Conservation (phyloP, 352 stramenopile species). For the Phytophthora fragariae region DNA sequence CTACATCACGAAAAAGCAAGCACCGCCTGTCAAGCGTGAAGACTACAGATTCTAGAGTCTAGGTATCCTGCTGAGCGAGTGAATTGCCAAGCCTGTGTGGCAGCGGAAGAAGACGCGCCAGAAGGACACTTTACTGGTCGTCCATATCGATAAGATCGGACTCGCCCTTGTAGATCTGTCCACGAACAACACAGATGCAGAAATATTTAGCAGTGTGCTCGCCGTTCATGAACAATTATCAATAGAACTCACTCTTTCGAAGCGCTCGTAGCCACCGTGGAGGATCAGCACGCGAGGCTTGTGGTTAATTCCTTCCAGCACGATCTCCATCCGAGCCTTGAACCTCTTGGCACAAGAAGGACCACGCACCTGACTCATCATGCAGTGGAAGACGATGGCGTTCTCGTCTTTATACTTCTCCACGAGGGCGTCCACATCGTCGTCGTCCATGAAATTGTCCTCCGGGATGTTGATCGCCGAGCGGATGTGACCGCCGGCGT, state of each 20-base stretch:
- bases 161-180: slow-evolving; percentile 60
- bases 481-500: slow-evolving; percentile 77
- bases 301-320: slow-evolving; percentile 52
- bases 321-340: slow-evolving; percentile 60
- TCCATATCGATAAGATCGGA: slow-evolving; percentile 53
- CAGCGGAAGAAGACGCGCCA: not conserved
- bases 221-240: not conserved
- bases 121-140: slow-evolving; percentile 14
- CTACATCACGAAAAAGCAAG: slow-evolving; percentile 86
- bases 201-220: slow-evolving; percentile 26
- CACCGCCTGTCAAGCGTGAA: slow-evolving; percentile 51
- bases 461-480: slow-evolving; percentile 80
- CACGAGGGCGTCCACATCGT: slow-evolving; percentile 82
- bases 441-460: slow-evolving; percentile 83
- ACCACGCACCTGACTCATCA: slow-evolving; percentile 87
- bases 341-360: slow-evolving; percentile 85
- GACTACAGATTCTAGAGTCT: slow-evolving; percentile 61
- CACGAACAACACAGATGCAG: slow-evolving; percentile 27
- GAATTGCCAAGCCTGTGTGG: not conserved
- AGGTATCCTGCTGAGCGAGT: slow-evolving; percentile 7
- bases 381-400: slow-evolving; percentile 88
- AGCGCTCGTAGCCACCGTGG: slow-evolving; percentile 74
- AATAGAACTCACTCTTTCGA: slow-evolving; percentile 62
- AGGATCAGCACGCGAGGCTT: slow-evolving; percentile 76
- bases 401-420: slow-evolving; percentile 66